Evolutionary conservation across 108 stramenopile genomes (phyloP), one percentile per base, ranked within the genome.

Genomic region (Cyclotella atomus): DNA sequence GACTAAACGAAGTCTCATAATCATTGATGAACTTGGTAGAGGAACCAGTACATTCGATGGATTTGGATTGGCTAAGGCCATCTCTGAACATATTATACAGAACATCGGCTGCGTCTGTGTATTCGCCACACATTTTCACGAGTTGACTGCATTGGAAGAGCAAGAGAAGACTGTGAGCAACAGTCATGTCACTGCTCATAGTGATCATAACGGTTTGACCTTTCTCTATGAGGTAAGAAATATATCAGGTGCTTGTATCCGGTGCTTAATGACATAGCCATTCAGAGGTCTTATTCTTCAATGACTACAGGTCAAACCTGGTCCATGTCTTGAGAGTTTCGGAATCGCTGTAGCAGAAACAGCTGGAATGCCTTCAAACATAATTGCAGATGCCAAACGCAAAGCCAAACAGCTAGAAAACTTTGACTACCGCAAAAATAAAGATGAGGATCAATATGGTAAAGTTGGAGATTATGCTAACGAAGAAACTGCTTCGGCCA

Each of bases 51-150:
- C 99, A 0, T 97, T 90, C 76, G 99, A 99, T 85, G 99, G 99
- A 2, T 99, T 93, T 78, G 98, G 98, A 0, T 82, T 97, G 49
- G 99, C 98, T 3, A 92, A 95, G 75, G 96, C 99, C 38, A 98
- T 99, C 35, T 86, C 92, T 9, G 97, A 98, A 76, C 84, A 97
- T 78, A 78, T 99, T 12, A 81, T 91, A 29, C 83, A 88, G 36
- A 66, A 75, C 17, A 83, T 95, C 47, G 83, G 93, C n/a, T 91
- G 91, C 70, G 80, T 91, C 59, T 88, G 88, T 27, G 93, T 99
- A 17, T 99, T 99, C 79, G 98, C 99, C 2, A 99, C 99, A 0
- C 99, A 99, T 80, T 99, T 99, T 69, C 99, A 99, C 75, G 99
- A 99, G 77, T 77, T 99, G 33, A 98, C 98, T 3, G 85, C 84